A percentile compares a stretch with the other conserved stretches of the same genome.
These are phyloP conservation scores for Ganoderma resinaceum DNA, from an alignment of 1,284 basidiomycete species.

Conservation along the genomic window DNA sequence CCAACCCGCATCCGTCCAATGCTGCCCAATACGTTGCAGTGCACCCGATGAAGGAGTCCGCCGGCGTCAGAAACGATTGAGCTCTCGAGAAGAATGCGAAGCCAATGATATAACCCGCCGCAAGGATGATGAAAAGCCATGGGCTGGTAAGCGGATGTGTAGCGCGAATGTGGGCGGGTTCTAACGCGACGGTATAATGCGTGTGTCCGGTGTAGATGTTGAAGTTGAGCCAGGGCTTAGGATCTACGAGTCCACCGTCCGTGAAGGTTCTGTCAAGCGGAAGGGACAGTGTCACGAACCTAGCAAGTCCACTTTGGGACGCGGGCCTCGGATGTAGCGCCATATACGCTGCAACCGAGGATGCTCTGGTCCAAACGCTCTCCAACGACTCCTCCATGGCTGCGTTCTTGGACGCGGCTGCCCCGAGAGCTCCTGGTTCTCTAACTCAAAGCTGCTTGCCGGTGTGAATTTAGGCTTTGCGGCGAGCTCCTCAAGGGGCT, in stretches of 20 bases:
- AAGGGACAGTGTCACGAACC: constrained; percentile 45
- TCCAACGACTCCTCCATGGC: constrained; percentile 27
- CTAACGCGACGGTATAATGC: constrained; percentile 55
- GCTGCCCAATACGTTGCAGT: constrained; percentile 75
- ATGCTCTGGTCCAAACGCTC: constrained; percentile 32
- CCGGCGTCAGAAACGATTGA: constrained; percentile 73
- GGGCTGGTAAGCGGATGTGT: constrained; percentile 59
- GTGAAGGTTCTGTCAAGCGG: constrained; percentile 15
- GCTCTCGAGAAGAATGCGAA: constrained; percentile 77
- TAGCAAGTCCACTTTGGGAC: constrained; percentile 63
- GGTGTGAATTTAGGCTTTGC: constrained; percentile 25
- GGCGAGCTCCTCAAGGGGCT: constrained; percentile 7
- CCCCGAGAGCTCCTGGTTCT: constrained; percentile 19
- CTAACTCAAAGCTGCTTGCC: constrained; percentile 30
- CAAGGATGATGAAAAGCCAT: constrained; percentile 63
- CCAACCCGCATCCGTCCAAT: constrained; percentile 79
- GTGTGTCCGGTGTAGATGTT: constrained; percentile 48
- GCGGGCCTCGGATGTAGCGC: constrained; percentile 63
- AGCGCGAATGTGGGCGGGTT: constrained; percentile 55
- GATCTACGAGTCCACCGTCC: constrained; percentile 46
- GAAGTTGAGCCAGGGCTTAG: constrained; percentile 60
- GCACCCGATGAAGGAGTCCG: constrained; percentile 69
- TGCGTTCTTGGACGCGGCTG: not conserved
- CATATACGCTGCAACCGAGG: constrained; percentile 35
- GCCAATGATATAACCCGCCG: constrained; percentile 71